These are phyloP conservation scores for Solanum peruvianum DNA, from an alignment of 257 asterid species.

Conservation along the genomic window DNA sequence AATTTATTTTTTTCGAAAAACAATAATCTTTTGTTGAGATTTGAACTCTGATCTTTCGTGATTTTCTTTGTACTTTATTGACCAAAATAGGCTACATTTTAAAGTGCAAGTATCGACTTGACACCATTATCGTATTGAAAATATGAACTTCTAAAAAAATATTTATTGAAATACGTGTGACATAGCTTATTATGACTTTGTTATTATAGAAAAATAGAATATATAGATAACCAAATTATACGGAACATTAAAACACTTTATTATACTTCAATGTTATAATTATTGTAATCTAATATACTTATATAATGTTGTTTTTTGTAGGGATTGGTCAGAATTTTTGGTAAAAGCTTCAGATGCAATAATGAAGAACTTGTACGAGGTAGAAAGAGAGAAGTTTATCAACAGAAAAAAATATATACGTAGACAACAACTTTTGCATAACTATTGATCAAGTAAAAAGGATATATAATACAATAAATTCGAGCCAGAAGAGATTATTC, in stretches of 20 bases:
- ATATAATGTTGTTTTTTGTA: background rate
- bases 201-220: background rate
- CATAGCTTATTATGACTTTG: background rate
- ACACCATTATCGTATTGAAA: background rate
- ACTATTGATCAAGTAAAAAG: background rate
- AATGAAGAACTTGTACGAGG: slow-evolving; percentile 62
- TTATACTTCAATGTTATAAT: background rate
- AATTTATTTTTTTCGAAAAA: background rate
- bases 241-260: no score
- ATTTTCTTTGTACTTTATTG: background rate
- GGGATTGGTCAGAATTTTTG: slow-evolving; percentile 76
- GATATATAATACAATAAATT: background rate
- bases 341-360: slow-evolving; percentile 54
- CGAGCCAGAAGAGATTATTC: accelerated
- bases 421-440: background rate
- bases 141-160: background rate
- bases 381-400: slow-evolving; percentile 30
- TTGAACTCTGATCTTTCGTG: background rate
- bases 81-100: background rate
- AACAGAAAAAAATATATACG: background rate
- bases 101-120: background rate
- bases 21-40: background rate
- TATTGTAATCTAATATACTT: background rate
- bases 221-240: background rate
- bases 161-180: background rate